Conservation (phyloP, 306 rosid species). For the Gleditsia sinensis region DNA sequence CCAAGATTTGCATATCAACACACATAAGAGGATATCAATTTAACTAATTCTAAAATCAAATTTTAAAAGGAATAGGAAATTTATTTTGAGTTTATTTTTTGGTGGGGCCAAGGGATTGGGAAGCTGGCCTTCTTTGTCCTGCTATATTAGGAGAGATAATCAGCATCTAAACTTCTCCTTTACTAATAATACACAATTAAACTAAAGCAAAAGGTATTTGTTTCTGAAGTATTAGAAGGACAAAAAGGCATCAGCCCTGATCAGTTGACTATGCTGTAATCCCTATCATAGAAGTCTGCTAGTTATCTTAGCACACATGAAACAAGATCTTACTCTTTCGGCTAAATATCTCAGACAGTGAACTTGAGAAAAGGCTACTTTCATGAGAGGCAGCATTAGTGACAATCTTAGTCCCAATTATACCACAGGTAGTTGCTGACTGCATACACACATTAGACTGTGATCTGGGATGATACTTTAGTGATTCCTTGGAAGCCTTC, state of each 20-base stretch:
- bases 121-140: constrained; percentile 13
- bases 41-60: constrained; percentile 18
- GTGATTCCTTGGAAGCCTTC: constrained; percentile 49
- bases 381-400: constrained; percentile 56
- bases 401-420: constrained; percentile 53
- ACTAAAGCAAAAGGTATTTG: constrained; percentile 23
- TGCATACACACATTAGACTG: constrained; percentile 51
- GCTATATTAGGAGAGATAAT: constrained; percentile 15
- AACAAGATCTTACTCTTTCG: constrained; percentile 63
- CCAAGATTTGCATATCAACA: constrained; percentile 20
- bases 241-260: background rate
- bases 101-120: background rate
- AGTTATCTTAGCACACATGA: constrained; percentile 33
- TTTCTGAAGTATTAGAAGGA: too few species aligned
- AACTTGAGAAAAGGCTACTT: constrained; percentile 81
- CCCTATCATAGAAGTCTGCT: constrained; percentile 14
- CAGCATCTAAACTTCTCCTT: background rate
- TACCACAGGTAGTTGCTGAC: constrained; percentile 62
- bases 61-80: background rate
- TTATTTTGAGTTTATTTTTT: constrained; percentile 21
- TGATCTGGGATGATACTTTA: constrained; percentile 49
- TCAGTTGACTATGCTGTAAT: background rate
- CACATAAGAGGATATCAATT: constrained; percentile 22
- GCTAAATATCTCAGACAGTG: constrained; percentile 68
- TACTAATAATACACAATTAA: constrained; percentile 14